Evolutionary conservation across 2,329 filamentous ascomycete genomes (phyloP).

Genomic region (Trichoderma sp.): DNA sequence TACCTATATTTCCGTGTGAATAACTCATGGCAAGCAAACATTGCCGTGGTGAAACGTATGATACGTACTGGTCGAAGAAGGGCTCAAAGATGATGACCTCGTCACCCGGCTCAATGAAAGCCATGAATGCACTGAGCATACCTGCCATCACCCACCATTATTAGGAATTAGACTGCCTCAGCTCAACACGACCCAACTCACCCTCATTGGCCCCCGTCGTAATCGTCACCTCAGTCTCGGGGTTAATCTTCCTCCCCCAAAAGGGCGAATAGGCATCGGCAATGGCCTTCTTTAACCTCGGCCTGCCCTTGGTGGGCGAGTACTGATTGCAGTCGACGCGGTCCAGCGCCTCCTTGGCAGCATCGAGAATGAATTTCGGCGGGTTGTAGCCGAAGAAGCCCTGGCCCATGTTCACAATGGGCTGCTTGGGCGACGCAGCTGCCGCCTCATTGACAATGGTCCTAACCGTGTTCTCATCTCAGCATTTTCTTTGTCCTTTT

Average conservation of each 20-base stretch:
- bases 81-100: conserved; percentile 98
- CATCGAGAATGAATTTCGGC: conserved; percentile 83
- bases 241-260: conserved; percentile 78
- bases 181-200: neutral
- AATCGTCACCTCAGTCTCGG: conserved; percentile 90
- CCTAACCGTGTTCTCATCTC: conserved; percentile 39
- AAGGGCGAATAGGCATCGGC: conserved; percentile 88
- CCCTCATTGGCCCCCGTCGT: conserved; percentile 87
- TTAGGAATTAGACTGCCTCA: neutral
- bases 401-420: conserved; percentile 65
- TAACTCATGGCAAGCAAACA: neutral
- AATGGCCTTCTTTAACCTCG: conserved; percentile 87
- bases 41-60: neutral
- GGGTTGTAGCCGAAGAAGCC: conserved; percentile 91
- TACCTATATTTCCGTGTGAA: conserved; percentile 41
- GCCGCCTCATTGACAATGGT: conserved; percentile 66
- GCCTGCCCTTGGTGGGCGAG: conserved; percentile 89
- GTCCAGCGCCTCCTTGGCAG: conserved; percentile 85
- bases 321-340: conserved; percentile 98
- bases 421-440: conserved; percentile 59
- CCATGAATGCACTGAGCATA: conserved; percentile 98
- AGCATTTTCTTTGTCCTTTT: neutral
- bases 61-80: conserved; percentile 84
- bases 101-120: conserved; percentile 88
- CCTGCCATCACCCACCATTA: conserved; percentile 32